Conservation (phyloP, 2,329 filamentous ascomycete species). For the Paraphaeosphaeria sporulosa region DNA sequence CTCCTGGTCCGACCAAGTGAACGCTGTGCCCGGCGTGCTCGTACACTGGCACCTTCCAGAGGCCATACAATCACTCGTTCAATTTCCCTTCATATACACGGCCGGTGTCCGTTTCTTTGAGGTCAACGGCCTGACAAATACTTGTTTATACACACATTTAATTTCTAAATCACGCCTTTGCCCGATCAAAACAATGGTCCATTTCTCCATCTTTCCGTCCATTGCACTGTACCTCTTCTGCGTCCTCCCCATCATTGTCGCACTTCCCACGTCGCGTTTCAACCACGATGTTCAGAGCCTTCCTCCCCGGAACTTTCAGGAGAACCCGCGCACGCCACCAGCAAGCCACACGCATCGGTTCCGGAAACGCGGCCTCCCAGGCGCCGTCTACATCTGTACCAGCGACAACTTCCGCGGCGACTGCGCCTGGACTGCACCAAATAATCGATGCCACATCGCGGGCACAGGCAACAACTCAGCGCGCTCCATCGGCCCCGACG, state of each 20-base stretch:
- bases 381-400: slow-evolving; percentile 45
- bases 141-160: slow-evolving; percentile 16
- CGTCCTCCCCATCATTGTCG: neutral
- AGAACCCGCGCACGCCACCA: neutral
- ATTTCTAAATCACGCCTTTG: slow-evolving; percentile 14
- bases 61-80: neutral
- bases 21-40: slow-evolving; percentile 6
- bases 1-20: slow-evolving; percentile 4
- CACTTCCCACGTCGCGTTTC: slow-evolving; percentile 15
- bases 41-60: slow-evolving; percentile 4
- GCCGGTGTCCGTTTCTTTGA: neutral
- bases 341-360: slow-evolving; percentile 13
- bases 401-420: slow-evolving; percentile 34
- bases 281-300: slow-evolving; percentile 4
- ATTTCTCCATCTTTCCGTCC: slow-evolving; percentile 15
- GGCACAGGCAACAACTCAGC: slow-evolving; percentile 28
- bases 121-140: neutral
- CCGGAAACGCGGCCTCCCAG: slow-evolving; percentile 42
- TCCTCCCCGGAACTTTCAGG: neutral
- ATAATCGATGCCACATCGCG: slow-evolving; percentile 32
- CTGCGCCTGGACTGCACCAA: slow-evolving; percentile 40
- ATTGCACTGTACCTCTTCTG: slow-evolving; percentile 15
- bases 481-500: slow-evolving; percentile 43
- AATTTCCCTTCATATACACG: neutral
- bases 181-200: slow-evolving; percentile 13